These are phyloP conservation scores for Diaporthe sp. DNA, from an alignment of 2,329 filamentous ascomycete species.

Conservation along the genomic window DNA sequence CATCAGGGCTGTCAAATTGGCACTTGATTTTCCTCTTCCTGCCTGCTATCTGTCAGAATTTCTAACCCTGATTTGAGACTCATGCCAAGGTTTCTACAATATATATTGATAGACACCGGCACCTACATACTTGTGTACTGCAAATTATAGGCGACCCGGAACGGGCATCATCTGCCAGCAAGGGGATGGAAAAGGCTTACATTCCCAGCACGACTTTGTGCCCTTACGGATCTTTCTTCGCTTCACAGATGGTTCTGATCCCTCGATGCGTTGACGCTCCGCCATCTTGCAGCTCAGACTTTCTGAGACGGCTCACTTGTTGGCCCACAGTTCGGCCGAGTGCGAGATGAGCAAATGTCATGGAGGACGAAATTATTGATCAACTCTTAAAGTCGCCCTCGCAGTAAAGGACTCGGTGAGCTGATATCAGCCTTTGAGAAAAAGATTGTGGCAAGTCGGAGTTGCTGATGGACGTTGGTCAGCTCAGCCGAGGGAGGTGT, in stretches of 20 bases:
- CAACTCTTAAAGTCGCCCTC: neutral
- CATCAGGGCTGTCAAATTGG: conserved; percentile 51
- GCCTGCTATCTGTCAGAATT: conserved; percentile 40
- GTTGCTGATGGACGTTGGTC: conserved; percentile 26
- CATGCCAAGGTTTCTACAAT: neutral
- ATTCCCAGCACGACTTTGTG: conserved; percentile 67
- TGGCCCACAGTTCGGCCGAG: conserved; percentile 30
- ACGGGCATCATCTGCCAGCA: neutral
- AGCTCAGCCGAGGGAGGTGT: conserved; percentile 21
- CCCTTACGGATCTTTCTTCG: conserved; percentile 60
- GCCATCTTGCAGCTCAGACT: conserved; percentile 6
- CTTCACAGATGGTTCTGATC: conserved; percentile 42
- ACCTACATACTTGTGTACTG: neutral
- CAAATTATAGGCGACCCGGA: neutral
- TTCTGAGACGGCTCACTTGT: neutral
- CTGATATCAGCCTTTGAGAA: conserved; percentile 21
- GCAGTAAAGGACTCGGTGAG: neutral
- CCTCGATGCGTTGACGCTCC: conserved; percentile 5
- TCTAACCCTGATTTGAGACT: too few species aligned
- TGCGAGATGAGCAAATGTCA: neutral
- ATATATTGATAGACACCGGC: neutral
- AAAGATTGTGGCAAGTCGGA: neutral
- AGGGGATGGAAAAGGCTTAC: conserved; percentile 45
- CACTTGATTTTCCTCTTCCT: conserved; percentile 61
- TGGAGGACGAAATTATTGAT: neutral